Conservation (phyloP, 257 asterid species). For the Nicotiana benthamiana region DNA sequence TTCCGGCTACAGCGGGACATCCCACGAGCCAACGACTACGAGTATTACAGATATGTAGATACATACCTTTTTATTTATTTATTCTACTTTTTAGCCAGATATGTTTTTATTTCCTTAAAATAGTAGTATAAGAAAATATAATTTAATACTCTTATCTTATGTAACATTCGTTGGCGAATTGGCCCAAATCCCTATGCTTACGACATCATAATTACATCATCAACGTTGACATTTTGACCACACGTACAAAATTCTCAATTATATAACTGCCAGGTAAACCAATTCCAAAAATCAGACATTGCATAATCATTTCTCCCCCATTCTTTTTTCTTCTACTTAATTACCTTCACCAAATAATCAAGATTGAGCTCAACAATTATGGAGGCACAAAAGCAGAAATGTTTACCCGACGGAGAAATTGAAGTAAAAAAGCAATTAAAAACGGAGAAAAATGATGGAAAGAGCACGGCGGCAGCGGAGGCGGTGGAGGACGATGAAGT, state of each 20-base stretch:
- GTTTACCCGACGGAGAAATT: not conserved
- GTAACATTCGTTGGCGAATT: too few relatives aligned
- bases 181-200: too few relatives aligned
- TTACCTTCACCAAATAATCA: not conserved
- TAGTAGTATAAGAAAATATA: too few relatives aligned
- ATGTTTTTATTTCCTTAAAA: too few relatives aligned
- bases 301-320: not conserved
- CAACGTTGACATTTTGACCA: not conserved
- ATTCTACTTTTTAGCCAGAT: too few relatives aligned
- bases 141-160: too few relatives aligned
- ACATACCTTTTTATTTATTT: too few relatives aligned
- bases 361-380: not conserved
- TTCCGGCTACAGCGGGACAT: not conserved
- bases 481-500: slow-evolving; percentile 2
- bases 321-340: not conserved
- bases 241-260: not conserved
- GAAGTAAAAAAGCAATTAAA: not conserved
- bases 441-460: not conserved
- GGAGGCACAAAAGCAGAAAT: not conserved
- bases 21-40: not conserved
- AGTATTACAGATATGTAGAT: too few relatives aligned
- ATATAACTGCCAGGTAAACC: not conserved
- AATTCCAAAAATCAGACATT: not conserved
- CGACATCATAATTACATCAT: too few relatives aligned
- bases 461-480: not conserved